Base-by-base conservation (phyloP, 495 filamentous ascomycete species). In the Penicillium mononematosum region DNA sequence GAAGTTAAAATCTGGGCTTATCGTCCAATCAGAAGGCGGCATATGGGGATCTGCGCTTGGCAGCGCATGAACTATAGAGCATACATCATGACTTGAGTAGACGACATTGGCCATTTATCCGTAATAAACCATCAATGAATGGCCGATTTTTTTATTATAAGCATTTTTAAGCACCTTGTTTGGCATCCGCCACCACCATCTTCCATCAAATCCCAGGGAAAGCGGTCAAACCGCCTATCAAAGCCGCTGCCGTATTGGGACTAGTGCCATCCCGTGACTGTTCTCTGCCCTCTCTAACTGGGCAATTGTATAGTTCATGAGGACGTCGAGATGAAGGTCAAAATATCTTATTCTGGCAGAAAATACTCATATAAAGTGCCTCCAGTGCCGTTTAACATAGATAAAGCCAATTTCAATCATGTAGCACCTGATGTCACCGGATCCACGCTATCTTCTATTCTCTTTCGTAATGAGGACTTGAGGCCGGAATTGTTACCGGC, bases 401-500 rank as follows among this genome's bases (percentile, higher is more conserved):
- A 39, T 50, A 47, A 24, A 45, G 14, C 22, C 24, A 20, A 39
- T 43, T 36, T 45, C 24, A 38, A 44, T 47, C 38, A 25, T 55
- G 43, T 34, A 39, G 49, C 25, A 24, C 25, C 45, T 29, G 58
- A 62, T 53, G 53, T 62, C 52, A 63, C 50, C 39, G 42, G 60
- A 52, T 65, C 58, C 65, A 66, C 70, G 68, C 58, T 22, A 56
- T 64, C 53, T 64, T 55, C 44, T 54, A 59, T 63, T 69, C 67
- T 66, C 42, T 74, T 71, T 67, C 62, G 73, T 76, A 72, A 68
- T 72, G 58, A 50, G 44, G 36, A 50, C 42, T 53, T 61, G 71
- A 78, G 81, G 81, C 82, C 82, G 82, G 82, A 83, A 85, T 81
- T 58, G 59, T 80, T 80, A 79, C 83, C 83, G 82, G 82, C 83